Evolutionary conservation across 2,329 filamentous ascomycete genomes (phyloP).

Genomic region (Ophiostoma fasciatum): DNA sequence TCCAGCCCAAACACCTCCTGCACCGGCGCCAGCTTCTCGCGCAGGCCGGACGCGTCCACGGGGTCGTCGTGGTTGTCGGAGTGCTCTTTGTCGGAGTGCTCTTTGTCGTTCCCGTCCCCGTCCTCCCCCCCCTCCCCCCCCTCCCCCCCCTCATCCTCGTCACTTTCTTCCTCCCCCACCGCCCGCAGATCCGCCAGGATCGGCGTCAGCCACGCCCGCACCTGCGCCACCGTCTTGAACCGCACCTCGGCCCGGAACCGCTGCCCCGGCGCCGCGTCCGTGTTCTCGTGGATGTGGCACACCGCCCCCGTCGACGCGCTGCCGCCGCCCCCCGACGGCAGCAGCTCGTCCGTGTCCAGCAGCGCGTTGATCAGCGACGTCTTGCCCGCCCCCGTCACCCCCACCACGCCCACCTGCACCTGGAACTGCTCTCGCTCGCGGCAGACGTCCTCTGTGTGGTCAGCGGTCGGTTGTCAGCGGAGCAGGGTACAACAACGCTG

Average conservation of each 20-base stretch:
- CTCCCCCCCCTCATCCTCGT: not conserved
- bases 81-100: not conserved
- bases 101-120: too few species aligned
- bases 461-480: too few species aligned
- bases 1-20: not conserved
- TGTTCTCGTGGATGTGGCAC: constrained; percentile 4
- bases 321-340: constrained; percentile 7
- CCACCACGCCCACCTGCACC: constrained; percentile 5
- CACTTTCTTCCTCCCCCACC: not conserved
- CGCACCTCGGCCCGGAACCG: not conserved
- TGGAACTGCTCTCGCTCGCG: not conserved
- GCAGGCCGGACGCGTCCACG: too few species aligned
- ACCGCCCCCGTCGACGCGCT: constrained; percentile 5
- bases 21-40: not conserved
- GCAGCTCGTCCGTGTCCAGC: constrained; percentile 3
- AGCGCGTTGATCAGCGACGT: constrained; percentile 8
- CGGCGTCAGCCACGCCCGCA: constrained; percentile 1
- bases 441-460: constrained; percentile 2
- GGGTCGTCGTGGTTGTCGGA: too few species aligned
- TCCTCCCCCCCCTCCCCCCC: not conserved
- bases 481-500: too few species aligned
- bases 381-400: constrained; percentile 7
- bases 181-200: constrained; percentile 2
- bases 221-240: not conserved
- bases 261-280: not conserved